Base-by-base conservation (phyloP, 2,329 filamentous ascomycete genomes). In the Stagonosporopsis vannaccii region DNA sequence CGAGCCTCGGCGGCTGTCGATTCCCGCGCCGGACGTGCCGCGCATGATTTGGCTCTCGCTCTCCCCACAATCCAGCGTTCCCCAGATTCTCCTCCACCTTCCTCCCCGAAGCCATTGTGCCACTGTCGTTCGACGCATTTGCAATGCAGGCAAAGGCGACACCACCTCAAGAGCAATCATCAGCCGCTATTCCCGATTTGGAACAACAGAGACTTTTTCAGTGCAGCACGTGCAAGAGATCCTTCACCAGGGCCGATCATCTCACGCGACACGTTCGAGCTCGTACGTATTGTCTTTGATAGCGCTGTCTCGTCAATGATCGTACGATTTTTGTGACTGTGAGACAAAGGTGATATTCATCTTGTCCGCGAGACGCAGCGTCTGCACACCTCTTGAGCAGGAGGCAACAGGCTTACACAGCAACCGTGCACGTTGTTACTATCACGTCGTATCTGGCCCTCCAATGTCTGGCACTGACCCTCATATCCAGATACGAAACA, bases 231-330 rank as follows among this genome's bases (percentile, higher is more conserved):
- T 85, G 82, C 67, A 77, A 78, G 56, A 81, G 80, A 45, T 79
- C 76, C 49, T 85, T 84, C 68, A 80, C 79, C 11, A 76, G 82
- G 25, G 77, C 81, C 4, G 82, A 85, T 66, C 82, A 84, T 68
- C 73, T 85, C 22, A 79, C 78, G 48, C 79, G 82, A 42, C 82
- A 84, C 72, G 80, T 83, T 37, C 79, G 82, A 60, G 80, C 82
- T 58, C 81, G 77, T 78, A 63, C 53, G 70, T 68, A 66, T 42
- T 36, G 11, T 5, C 20, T 15, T 25, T 22, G 3, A 26, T 39
- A 26, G 5, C 36, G 15, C 13, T 15, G 7, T 1, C 4, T 4
- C n/a, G 3, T 5, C 13, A 15, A 32, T 32, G 4, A 4, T 32
- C 9, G 35, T 19, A 4, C 2, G 7, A 9, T 12, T 15, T n/a